These are phyloP conservation scores for Fonsecaea monophora DNA, from an alignment of 2,329 filamentous ascomycete species.

Conservation along the genomic window DNA sequence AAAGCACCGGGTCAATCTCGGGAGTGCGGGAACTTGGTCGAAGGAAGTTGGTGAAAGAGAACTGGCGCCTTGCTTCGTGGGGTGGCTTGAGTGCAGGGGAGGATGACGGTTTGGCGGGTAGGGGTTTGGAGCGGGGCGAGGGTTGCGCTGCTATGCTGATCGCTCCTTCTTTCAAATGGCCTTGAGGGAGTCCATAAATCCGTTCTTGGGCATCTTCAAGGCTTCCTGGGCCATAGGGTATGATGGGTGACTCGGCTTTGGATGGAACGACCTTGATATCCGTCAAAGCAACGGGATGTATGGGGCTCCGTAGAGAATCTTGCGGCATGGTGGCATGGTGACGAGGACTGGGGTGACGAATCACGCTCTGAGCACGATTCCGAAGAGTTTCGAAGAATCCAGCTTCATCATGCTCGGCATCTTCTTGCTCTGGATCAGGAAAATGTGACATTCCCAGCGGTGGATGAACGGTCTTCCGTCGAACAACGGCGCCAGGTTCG, in stretches of 20 bases:
- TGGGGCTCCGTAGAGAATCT: slow-evolving; percentile 59
- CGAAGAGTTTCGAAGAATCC: slow-evolving; percentile 50
- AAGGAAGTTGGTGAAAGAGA: slow-evolving; percentile 91
- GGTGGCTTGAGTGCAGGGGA: slow-evolving; percentile 30
- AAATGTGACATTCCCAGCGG: slow-evolving; percentile 89
- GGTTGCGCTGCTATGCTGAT: slow-evolving; percentile 20
- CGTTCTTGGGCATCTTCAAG: slow-evolving; percentile 50
- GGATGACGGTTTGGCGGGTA: slow-evolving; percentile 35
- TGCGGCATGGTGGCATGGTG: slow-evolving; percentile 44
- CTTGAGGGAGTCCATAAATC: slow-evolving; percentile 58
- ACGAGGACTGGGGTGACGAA: slow-evolving; percentile 44
- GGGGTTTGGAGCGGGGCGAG: slow-evolving; percentile 39
- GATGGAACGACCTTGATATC: slow-evolving; percentile 63
- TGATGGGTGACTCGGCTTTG: slow-evolving; percentile 52
- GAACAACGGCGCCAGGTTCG: slow-evolving; percentile 51
- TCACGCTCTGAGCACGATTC: slow-evolving; percentile 47
- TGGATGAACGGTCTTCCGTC: slow-evolving; percentile 66
- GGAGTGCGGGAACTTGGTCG: slow-evolving; percentile 52
- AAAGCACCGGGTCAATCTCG: slow-evolving; percentile 30
- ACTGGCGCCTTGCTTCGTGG: slow-evolving; percentile 70
- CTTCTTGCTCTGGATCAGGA: slow-evolving; percentile 58
- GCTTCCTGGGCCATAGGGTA: slow-evolving; percentile 39
- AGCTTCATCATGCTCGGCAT: slow-evolving; percentile 31
- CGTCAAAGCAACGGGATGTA: slow-evolving; percentile 68
- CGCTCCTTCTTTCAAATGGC: slow-evolving; percentile 46